A percentile compares a stretch with the other conserved stretches of the same genome.
phyloP scores from a whole-genome alignment of 108 stramenopile genomes.

The Cylindrotheca closterium region DNA sequence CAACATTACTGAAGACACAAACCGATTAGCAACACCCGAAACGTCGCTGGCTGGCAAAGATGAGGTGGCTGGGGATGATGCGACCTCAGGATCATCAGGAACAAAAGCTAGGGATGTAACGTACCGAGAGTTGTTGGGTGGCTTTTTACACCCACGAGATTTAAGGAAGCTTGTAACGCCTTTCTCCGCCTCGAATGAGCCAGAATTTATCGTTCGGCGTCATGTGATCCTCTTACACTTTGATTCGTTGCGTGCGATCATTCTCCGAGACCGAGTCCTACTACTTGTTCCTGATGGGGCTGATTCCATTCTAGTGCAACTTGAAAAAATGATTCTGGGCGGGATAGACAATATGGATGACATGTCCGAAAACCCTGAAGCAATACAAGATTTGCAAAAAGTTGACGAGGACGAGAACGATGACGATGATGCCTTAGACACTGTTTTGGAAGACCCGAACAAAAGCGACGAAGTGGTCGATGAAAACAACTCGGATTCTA shows the following conservation, averaged over 20 bases:
- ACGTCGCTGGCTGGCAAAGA: not conserved
- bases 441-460: not conserved
- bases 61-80: not conserved
- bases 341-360: not conserved
- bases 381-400: not conserved
- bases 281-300: conserved; percentile 86
- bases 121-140: conserved; percentile 73
- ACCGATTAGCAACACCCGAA: not conserved
- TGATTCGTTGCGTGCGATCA: conserved; percentile 84
- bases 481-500: not conserved
- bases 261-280: conserved; percentile 72
- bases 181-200: conserved; percentile 85
- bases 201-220: conserved; percentile 79
- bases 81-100: too few relatives aligned
- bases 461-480: not conserved
- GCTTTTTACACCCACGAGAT: conserved; percentile 88
- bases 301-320: conserved; percentile 67
- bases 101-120: conserved; percentile 15
- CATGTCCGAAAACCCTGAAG: not conserved
- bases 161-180: conserved; percentile 91
- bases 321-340: conserved; percentile 61
- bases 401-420: not conserved
- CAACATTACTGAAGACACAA: not conserved
- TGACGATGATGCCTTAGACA: conserved; percentile 11
- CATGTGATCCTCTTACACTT: conserved; percentile 88